Conservation (phyloP, 371 early-diverging fungal genomes). For the Globomyces sp. region DNA sequence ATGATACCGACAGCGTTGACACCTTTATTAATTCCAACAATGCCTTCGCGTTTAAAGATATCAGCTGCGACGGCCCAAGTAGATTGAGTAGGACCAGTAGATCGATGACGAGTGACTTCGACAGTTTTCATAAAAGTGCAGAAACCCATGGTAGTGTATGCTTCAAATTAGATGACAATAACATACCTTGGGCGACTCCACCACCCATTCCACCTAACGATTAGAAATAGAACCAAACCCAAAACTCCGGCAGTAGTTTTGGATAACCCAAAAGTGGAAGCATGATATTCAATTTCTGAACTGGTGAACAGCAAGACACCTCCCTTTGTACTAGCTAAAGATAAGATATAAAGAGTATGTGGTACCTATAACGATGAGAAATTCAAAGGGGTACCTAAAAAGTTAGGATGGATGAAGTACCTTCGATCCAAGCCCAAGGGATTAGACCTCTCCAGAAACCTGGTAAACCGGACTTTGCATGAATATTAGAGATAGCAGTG, state of each 20-base stretch:
- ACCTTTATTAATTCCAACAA: slow-evolving; percentile 89
- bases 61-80: slow-evolving; percentile 85
- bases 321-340: slow-evolving; percentile 87
- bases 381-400: slow-evolving; percentile 1
- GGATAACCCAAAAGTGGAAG: slow-evolving; percentile 76
- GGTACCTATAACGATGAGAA: background rate
- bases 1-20: slow-evolving; percentile 42
- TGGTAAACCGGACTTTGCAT: slow-evolving; percentile 9
- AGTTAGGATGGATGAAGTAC: background rate
- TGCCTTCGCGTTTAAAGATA: slow-evolving; percentile 88
- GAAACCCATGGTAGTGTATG: slow-evolving; percentile 97
- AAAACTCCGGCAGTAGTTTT: slow-evolving; percentile 62
- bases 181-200: slow-evolving; percentile 38
- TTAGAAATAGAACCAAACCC: slow-evolving; percentile 58
- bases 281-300: slow-evolving; percentile 81
- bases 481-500: slow-evolving; percentile 15
- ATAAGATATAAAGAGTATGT: background rate
- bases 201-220: slow-evolving; percentile 86
- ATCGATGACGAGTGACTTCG: slow-evolving; percentile 87
- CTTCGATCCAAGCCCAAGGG: slow-evolving; percentile 3
- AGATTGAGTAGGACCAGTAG: slow-evolving; percentile 48
- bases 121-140: slow-evolving; percentile 99
- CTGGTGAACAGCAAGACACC: slow-evolving; percentile 93
- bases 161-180: slow-evolving; percentile 49
- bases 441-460: slow-evolving; percentile 30